These are phyloP conservation scores for Dendrobium huoshanense DNA, from an alignment of 106 monocot species.

Conservation along the genomic window DNA sequence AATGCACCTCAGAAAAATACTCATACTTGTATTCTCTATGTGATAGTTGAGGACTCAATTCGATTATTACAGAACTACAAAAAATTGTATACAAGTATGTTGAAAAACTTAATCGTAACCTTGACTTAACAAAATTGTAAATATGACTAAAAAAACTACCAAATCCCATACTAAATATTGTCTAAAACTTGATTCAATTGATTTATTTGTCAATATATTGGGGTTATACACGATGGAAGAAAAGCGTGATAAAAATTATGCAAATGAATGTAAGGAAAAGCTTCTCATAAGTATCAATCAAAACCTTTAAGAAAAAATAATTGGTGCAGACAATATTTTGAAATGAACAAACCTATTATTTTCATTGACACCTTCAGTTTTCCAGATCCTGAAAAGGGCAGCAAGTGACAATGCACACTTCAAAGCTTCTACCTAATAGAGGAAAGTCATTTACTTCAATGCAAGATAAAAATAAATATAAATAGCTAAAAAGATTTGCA, in stretches of 20 bases:
- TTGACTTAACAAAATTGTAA: no score
- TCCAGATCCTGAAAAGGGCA: slow-evolving; percentile 77
- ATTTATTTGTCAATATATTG: no score
- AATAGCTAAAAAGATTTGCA: background rate
- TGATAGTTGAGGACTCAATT: no score
- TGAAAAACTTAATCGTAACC: no score
- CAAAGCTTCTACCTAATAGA: slow-evolving; percentile 74
- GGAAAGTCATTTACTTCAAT: background rate
- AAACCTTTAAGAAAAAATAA: background rate
- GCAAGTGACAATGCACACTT: slow-evolving; percentile 87
- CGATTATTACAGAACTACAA: no score
- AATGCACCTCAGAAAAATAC: no score
- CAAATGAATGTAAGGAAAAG: background rate
- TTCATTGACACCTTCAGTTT: slow-evolving; percentile 72
- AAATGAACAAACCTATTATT: slow-evolving; percentile 54
- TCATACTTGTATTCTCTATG: no score
- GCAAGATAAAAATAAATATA: background rate
- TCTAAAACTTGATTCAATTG: no score
- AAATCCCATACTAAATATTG: no score
- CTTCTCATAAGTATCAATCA: background rate
- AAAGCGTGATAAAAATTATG: background rate
- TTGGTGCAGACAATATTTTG: background rate
- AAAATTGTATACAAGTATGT: no score
- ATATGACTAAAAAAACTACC: no score
- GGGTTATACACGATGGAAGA: no score